Percentiles rank a stretch among this genome's conserved stretches.
Conservation (phyloP, 106 monocot genomes). For the Dioscorea zingiberensis region DNA sequence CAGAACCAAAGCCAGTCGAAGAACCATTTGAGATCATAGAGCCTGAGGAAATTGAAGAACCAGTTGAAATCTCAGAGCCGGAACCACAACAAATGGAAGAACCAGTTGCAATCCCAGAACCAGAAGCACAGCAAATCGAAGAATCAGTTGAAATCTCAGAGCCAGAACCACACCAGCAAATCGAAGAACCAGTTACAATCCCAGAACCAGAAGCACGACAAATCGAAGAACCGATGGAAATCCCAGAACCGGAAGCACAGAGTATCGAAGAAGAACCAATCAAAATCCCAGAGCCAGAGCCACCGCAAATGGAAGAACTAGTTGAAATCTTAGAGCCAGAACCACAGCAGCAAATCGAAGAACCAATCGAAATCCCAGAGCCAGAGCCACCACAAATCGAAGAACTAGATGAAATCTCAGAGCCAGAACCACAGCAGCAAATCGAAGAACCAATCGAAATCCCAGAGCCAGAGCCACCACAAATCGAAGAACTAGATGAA, state of each 20-base stretch:
- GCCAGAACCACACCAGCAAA: background rate
- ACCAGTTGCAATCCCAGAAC: background rate
- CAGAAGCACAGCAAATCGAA: conserved; percentile 1
- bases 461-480: background rate
- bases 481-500: background rate
- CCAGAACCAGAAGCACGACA: background rate
- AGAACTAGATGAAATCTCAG: background rate
- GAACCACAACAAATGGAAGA: background rate
- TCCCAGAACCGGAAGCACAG: background rate
- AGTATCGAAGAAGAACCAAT: background rate
- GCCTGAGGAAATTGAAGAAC: background rate
- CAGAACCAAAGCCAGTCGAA: background rate
- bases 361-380: background rate
- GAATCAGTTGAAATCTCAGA: background rate
- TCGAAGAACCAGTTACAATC: background rate
- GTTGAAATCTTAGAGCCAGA: background rate
- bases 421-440: no score
- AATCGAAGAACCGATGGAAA: background rate
- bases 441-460: no score
- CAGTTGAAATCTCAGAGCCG: no score
- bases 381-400: background rate
- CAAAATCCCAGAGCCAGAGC: background rate
- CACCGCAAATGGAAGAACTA: background rate
- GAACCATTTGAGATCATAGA: conserved; percentile 4
- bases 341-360: background rate